Evolutionary conservation across 305 asterid species (phyloP).

Genomic region (Fraxinus paxiana): DNA sequence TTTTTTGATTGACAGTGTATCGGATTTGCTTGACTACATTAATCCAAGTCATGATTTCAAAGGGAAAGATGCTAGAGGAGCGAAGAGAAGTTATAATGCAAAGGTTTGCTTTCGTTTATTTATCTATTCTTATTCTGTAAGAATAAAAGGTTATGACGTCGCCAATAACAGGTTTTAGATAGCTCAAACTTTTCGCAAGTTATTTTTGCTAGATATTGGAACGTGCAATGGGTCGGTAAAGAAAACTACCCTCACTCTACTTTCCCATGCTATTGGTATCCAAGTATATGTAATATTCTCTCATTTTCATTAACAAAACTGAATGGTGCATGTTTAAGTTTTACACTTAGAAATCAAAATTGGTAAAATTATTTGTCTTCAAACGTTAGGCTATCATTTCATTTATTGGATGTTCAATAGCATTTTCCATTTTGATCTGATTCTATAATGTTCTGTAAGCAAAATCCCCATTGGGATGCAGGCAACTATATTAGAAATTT

Average conservation of each 20-base stretch:
- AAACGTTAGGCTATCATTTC: constrained; percentile 1
- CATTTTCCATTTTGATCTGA: background rate
- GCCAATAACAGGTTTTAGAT: constrained; percentile 3
- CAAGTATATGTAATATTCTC: background rate
- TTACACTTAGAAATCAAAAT: background rate
- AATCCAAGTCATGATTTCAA: constrained; percentile 80
- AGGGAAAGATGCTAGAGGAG: constrained; percentile 67
- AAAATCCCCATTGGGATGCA: background rate
- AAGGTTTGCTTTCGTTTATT: constrained; percentile 53
- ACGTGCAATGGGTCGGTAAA: background rate
- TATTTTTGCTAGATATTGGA: background rate
- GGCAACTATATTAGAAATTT: background rate
- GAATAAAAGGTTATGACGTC: background rate
- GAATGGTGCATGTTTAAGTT: background rate
- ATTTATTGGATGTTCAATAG: background rate
- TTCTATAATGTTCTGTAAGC: background rate
- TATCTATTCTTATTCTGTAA: constrained; percentile 13
- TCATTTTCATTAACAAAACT: background rate
- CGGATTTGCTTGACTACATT: constrained; percentile 96
- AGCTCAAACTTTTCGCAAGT: background rate
- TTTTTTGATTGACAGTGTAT: constrained; percentile 55
- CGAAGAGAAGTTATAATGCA: constrained; percentile 53
- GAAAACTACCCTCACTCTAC: background rate
- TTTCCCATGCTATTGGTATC: background rate
- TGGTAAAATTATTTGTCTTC: background rate